Conservation (phyloP, 176 grass and related monocot species). For the Carex myosuroides region DNA sequence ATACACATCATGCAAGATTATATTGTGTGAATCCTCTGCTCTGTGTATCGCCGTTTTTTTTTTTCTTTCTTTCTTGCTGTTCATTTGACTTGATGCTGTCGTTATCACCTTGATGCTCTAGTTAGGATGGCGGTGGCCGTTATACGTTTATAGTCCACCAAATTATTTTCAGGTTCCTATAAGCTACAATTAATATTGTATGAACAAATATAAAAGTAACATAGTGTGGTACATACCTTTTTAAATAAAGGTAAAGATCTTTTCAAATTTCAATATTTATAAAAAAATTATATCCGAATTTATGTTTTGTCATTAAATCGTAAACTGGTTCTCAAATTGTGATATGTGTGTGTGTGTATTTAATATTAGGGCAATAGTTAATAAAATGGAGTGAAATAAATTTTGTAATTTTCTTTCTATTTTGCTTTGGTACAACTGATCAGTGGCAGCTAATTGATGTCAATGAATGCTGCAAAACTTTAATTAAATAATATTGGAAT, state of each 20-base stretch:
- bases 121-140: background rate
- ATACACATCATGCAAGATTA: background rate
- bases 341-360: background rate
- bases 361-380: background rate
- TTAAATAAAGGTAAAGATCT: too few relatives aligned
- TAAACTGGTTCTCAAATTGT: too few relatives aligned
- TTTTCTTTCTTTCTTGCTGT: background rate
- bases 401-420: background rate
- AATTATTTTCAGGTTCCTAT: background rate
- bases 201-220: background rate
- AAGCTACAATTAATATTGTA: background rate
- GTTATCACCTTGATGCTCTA: background rate
- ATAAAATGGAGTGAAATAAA: background rate
- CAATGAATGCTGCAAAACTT: background rate
- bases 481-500: background rate
- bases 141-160: background rate
- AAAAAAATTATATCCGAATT: too few relatives aligned
- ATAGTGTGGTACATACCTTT: background rate
- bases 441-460: background rate
- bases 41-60: background rate
- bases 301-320: too few relatives aligned
- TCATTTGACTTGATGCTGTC: background rate
- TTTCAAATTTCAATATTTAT: too few relatives aligned
- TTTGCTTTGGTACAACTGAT: background rate
- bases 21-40: background rate